phyloP scores from a whole-genome alignment of 495 filamentous ascomycete genomes.

The Viridothelium virens region DNA sequence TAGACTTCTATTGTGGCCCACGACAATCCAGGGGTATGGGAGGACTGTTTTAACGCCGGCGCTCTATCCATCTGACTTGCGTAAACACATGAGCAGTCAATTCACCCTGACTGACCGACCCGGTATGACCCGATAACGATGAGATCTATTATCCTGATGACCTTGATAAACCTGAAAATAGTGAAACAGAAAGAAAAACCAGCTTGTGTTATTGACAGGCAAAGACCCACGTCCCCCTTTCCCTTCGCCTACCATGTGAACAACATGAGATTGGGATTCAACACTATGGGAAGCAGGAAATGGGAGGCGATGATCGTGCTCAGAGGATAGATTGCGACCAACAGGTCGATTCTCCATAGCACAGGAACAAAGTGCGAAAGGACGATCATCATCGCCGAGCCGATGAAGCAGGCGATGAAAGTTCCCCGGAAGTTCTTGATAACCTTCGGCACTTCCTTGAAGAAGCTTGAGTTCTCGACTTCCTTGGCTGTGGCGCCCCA shows the following conservation, averaged over 20 bases:
- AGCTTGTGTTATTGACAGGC: not conserved
- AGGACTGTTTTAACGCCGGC: not conserved
- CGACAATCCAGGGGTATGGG: not conserved
- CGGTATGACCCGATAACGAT: not conserved
- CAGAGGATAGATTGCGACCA: constrained; percentile 54
- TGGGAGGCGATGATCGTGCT: constrained; percentile 46
- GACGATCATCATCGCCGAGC: constrained; percentile 43
- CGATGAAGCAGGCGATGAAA: constrained; percentile 46
- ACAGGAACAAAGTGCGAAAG: constrained; percentile 40
- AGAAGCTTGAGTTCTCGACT: constrained; percentile 51
- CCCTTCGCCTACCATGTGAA: constrained; percentile 48
- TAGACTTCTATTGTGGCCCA: not conserved
- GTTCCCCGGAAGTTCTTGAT: constrained; percentile 52
- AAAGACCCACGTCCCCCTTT: not conserved
- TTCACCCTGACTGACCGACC: not conserved
- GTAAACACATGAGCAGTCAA: not conserved
- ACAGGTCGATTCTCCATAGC: constrained; percentile 49
- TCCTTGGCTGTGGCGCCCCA: constrained; percentile 52
- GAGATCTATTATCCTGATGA: not conserved
- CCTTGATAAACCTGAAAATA: not conserved
- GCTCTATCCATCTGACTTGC: constrained; percentile 2
- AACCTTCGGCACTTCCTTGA: constrained; percentile 51
- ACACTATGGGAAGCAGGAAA: constrained; percentile 51
- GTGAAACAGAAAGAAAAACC: not conserved
- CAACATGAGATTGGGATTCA: constrained; percentile 61